Base-by-base conservation (phyloP, 2,329 filamentous ascomycete genomes). In the Tympanopsis confertula region DNA sequence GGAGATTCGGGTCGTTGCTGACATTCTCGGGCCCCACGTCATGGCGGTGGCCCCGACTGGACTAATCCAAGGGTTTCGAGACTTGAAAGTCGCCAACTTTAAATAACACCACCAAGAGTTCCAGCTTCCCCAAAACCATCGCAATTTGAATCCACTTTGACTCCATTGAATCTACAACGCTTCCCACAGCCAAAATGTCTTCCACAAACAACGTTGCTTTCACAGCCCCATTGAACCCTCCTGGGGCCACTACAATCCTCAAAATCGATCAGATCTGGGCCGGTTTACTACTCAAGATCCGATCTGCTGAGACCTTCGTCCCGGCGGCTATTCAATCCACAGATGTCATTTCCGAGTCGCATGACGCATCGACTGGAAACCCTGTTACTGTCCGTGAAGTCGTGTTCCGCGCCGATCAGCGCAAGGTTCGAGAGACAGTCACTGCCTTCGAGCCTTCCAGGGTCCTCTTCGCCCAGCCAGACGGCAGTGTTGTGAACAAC, bases 281-380 rank as follows among this genome's bases (percentile, higher is more conserved):
- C 3, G 38, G 40, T 19, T 36, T 55, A 1, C 43, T 47, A 14
- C 41, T 50, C 17, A 56, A 56, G 39, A 45, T 48, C 33, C 47
- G 47, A 26, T 48, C 44, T 3, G 53, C 53, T 14, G 50, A 56
- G 35, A 49, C 45, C 29, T 55, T 56, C 17, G 52, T 56, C 18
- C 39, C 50, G 1, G 47, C 37, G 18, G 52, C 50, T 3, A 55
- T 56, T 26, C 29, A 48, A 30, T 45, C 46, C 7, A 55, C 52
- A 1, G 43, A 45, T 4, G 51, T 55, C 5, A 4, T 55, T 3
- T 51, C 46, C 19, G 49, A 54, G 15, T 42, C 43, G 3, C 26
- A 36, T 13, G 45, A 53, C 32, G 19, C 43, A 3, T 28, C 39
- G 1, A 44, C 46, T 3, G 53, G 49, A 2, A 49, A 52, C 19